Evolutionary conservation across 2,329 filamentous ascomycete genomes (phyloP).

Genomic region (Fusarium coicis): DNA sequence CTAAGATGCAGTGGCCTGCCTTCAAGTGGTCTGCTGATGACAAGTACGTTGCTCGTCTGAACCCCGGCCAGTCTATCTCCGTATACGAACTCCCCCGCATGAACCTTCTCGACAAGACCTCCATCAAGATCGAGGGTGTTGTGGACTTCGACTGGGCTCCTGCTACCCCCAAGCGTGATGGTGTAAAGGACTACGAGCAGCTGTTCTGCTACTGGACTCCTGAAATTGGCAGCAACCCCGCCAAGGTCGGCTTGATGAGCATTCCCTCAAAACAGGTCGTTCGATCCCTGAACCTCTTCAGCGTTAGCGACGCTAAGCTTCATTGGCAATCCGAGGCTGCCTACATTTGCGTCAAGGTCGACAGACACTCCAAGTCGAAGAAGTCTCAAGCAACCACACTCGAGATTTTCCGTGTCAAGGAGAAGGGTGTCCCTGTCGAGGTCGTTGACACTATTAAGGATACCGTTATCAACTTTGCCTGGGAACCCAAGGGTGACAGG

Average conservation of each 20-base stretch:
- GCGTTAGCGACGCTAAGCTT: slow-evolving; percentile 95
- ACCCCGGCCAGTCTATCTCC: slow-evolving; percentile 87
- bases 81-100: slow-evolving; percentile 91
- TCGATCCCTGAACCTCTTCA: slow-evolving; percentile 96
- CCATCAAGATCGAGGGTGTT: slow-evolving; percentile 95
- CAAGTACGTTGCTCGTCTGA: slow-evolving; percentile 94
- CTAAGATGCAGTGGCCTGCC: slow-evolving; percentile 96
- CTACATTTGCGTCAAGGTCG: slow-evolving; percentile 98
- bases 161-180: slow-evolving; percentile 81
- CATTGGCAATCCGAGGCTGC: slow-evolving; percentile 97
- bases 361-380: slow-evolving; percentile 98
- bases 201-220: slow-evolving; percentile 99
- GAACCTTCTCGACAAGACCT: slow-evolving; percentile 89
- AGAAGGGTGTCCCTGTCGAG: slow-evolving; percentile 98
- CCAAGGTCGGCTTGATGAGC: slow-evolving; percentile 96
- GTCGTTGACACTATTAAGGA: slow-evolving; percentile 98
- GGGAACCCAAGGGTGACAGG: slow-evolving; percentile 97
- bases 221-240: slow-evolving; percentile 96
- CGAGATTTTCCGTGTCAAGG: slow-evolving; percentile 96
- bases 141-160: slow-evolving; percentile 99
- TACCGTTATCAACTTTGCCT: slow-evolving; percentile 98
- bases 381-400: slow-evolving; percentile 97
- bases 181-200: slow-evolving; percentile 92
- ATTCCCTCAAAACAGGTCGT: slow-evolving; percentile 95
- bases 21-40: slow-evolving; percentile 99